phyloP scores from a whole-genome alignment of 1,284 basidiomycete species.

The Tilletia caries region DNA sequence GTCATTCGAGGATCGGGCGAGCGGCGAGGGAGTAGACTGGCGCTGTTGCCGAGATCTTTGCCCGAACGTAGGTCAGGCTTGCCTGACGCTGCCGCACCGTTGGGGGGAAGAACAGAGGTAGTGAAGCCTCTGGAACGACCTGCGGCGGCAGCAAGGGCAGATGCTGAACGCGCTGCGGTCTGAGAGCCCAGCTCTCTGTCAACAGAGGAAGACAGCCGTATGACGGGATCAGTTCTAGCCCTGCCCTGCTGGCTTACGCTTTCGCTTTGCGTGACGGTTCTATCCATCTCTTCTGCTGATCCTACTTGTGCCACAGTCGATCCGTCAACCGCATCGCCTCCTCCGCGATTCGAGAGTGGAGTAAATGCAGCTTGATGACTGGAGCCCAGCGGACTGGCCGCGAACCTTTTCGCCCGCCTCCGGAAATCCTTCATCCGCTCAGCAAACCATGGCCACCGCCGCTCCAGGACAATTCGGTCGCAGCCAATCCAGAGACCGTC shows the following conservation, averaged over 20 bases:
- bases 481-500: constrained; percentile 79
- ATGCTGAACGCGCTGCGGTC: neutral
- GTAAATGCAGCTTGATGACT: neutral
- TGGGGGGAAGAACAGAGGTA: neutral
- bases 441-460: constrained; percentile 90
- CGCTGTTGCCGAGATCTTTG: neutral
- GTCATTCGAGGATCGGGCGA: constrained; percentile 68
- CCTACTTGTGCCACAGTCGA: too few relatives aligned
- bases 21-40: constrained; percentile 28
- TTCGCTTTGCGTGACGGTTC: too few relatives aligned
- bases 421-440: constrained; percentile 59
- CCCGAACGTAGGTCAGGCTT: neutral
- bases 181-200: neutral
- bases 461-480: constrained; percentile 74
- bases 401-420: constrained; percentile 24
- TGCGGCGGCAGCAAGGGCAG: neutral
- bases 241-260: too few relatives aligned
- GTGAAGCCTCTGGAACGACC: constrained; percentile 1
- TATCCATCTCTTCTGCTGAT: too few relatives aligned
- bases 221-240: too few relatives aligned
- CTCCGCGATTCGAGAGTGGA: too few relatives aligned
- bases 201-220: constrained; percentile 1
- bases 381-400: neutral
- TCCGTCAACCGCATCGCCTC: too few relatives aligned
- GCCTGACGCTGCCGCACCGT: neutral